A percentile compares a stretch with the other conserved stretches of the same genome.
These are phyloP conservation scores for Nitzschia putrida DNA, from an alignment of 108 stramenopile species.

Conservation along the genomic window DNA sequence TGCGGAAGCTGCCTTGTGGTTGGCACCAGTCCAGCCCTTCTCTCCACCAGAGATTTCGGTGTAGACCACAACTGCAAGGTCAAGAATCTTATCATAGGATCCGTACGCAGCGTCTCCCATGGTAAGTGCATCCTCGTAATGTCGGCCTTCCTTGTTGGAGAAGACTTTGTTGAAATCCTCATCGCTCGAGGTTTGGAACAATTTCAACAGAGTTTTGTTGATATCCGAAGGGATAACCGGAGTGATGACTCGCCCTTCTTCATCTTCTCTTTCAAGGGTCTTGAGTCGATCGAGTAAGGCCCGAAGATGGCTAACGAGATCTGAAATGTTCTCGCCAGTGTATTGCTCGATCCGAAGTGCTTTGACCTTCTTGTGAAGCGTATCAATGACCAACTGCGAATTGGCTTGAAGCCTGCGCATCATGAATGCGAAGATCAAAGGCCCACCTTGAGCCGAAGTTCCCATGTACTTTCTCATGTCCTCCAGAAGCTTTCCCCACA, in stretches of 20 bases:
- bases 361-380: neutral
- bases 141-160: neutral
- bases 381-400: constrained; percentile 4
- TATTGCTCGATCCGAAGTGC: constrained; percentile 9
- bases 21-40: constrained; percentile 6
- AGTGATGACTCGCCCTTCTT: neutral
- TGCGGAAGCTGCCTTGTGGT: constrained; percentile 4
- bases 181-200: constrained; percentile 13
- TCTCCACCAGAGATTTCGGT: neutral
- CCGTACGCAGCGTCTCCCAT: constrained; percentile 4
- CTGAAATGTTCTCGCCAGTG: neutral
- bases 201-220: neutral
- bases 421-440: constrained; percentile 1
- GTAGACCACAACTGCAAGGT: constrained; percentile 4
- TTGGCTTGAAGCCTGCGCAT: constrained; percentile 4
- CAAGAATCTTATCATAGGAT: constrained; percentile 2
- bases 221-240: neutral
- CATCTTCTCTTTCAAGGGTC: neutral
- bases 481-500: constrained; percentile 12
- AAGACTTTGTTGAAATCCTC: constrained; percentile 3
- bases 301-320: neutral
- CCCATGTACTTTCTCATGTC: neutral
- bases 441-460: neutral
- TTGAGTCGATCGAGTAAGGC: neutral
- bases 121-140: constrained; percentile 2